Evolutionary conservation across 768 basidiomycete genomes (phyloP).

Genomic region (Mycena rebaudengoi): DNA sequence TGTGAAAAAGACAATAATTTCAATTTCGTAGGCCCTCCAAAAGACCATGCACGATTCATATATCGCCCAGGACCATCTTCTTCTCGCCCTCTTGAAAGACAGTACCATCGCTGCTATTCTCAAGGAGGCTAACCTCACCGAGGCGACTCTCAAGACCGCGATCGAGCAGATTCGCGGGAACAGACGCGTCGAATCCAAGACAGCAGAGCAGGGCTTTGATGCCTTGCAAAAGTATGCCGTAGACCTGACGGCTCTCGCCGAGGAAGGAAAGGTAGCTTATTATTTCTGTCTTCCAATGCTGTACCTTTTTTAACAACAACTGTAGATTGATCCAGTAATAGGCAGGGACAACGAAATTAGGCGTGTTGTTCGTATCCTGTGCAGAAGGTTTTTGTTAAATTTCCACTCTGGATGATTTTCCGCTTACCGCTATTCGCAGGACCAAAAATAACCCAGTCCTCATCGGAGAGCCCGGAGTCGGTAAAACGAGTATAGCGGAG

Average conservation of each 20-base stretch:
- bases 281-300: not conserved
- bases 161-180: constrained; percentile 86
- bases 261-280: constrained; percentile 73
- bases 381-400: constrained; percentile 56
- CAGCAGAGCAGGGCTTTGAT: constrained; percentile 93
- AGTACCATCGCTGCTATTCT: constrained; percentile 69
- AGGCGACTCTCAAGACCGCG: constrained; percentile 76
- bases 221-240: constrained; percentile 89
- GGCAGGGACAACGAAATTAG: constrained; percentile 94
- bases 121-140: constrained; percentile 80
- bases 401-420: constrained; percentile 1
- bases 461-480: constrained; percentile 94
- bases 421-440: constrained; percentile 45
- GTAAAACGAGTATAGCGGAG: constrained; percentile 95
- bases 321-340: constrained; percentile 59
- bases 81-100: constrained; percentile 86
- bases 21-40: constrained; percentile 66
- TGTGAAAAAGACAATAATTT: no score
- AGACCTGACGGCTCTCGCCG: constrained; percentile 87
- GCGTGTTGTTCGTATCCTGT: constrained; percentile 83
- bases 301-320: not conserved
- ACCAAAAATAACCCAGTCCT: constrained; percentile 98
- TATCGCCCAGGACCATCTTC: constrained; percentile 92
- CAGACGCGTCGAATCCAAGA: constrained; percentile 83
- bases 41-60: constrained; percentile 91